These are phyloP conservation scores for Galerina marginata DNA, from an alignment of 768 basidiomycete genomes.

Conservation along the genomic window DNA sequence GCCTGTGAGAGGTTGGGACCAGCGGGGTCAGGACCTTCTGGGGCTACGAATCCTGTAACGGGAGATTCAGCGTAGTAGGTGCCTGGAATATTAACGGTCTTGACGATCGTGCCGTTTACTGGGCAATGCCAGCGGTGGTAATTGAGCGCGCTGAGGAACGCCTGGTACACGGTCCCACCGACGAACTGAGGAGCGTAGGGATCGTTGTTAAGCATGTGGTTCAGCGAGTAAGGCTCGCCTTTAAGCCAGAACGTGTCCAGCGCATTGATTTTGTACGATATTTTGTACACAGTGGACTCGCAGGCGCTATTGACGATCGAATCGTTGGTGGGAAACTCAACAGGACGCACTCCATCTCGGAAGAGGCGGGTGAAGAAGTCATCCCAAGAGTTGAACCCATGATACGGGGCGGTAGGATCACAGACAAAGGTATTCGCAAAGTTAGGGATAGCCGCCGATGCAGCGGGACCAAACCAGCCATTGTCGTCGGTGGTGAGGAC, in stretches of 20 bases:
- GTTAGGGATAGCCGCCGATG: conserved; percentile 3
- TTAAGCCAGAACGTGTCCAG: conserved; percentile 65
- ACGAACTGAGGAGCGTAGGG: conserved; percentile 44
- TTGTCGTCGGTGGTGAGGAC: conserved; percentile 42
- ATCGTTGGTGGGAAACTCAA: conserved; percentile 29
- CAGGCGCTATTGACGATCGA: conserved; percentile 54
- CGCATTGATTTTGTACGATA: conserved; percentile 41
- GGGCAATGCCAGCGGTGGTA: conserved; percentile 74
- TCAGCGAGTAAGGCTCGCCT: conserved; percentile 62
- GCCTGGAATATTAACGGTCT: conserved; percentile 50
- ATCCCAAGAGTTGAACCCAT: conserved; percentile 57
- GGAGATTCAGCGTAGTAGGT: conserved; percentile 48
- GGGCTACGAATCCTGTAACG: not conserved
- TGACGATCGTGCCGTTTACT: conserved; percentile 47
- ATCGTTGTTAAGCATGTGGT: conserved; percentile 56
- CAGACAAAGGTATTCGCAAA: conserved; percentile 47
- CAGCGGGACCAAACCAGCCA: conserved; percentile 52
- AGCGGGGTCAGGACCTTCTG: conserved; percentile 13
- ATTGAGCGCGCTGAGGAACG: conserved; percentile 55
- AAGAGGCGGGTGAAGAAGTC: conserved; percentile 23
- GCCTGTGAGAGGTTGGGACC: conserved; percentile 15
- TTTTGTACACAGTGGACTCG: conserved; percentile 55
- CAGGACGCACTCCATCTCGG: conserved; percentile 43
- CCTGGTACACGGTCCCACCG: conserved; percentile 60
- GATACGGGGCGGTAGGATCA: conserved; percentile 40